A percentile compares a stretch with the other conserved stretches of the same genome.
Evolutionary conservation across 2,329 filamentous ascomycete species (phyloP).

Genomic region (Fusarium domesticum): DNA sequence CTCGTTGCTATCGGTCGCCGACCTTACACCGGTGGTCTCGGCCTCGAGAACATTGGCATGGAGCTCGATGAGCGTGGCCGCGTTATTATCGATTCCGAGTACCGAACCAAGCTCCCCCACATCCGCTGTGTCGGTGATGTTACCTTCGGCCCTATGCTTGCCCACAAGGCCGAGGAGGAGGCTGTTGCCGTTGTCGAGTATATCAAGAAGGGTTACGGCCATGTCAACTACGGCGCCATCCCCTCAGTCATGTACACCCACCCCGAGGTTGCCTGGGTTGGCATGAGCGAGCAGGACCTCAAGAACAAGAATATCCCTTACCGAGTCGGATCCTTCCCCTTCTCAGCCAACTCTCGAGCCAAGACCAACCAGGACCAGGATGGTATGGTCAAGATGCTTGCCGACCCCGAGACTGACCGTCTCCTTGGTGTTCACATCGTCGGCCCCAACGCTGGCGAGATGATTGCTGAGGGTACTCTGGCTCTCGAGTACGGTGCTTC

Average conservation of each 20-base stretch:
- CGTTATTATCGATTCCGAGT: slow-evolving; percentile 96
- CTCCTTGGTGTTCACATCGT: slow-evolving; percentile 96
- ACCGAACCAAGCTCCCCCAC: slow-evolving; percentile 95
- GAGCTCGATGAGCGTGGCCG: slow-evolving; percentile 91
- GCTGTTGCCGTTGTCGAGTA: slow-evolving; percentile 92
- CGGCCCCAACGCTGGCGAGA: slow-evolving; percentile 93
- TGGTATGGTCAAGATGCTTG: slow-evolving; percentile 94
- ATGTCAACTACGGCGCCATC: slow-evolving; percentile 98
- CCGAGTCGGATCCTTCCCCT: slow-evolving; percentile 91
- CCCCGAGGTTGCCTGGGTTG: slow-evolving; percentile 97
- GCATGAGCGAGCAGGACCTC: slow-evolving; percentile 93
- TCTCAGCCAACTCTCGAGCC: slow-evolving; percentile 95
- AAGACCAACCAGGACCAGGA: slow-evolving; percentile 99
- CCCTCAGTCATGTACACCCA: slow-evolving; percentile 99
- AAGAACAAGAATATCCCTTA: slow-evolving; percentile 89
- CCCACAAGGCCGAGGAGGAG: slow-evolving; percentile 99
- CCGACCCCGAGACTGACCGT: slow-evolving; percentile 93
- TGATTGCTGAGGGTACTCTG: slow-evolving; percentile 96
- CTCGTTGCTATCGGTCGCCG: slow-evolving; percentile 95
- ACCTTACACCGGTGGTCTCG: slow-evolving; percentile 88
- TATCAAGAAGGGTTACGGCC: slow-evolving; percentile 95
- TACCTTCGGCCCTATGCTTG: slow-evolving; percentile 98
- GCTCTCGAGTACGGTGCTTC: slow-evolving; percentile 96
- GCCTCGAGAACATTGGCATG: slow-evolving; percentile 88
- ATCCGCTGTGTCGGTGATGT: slow-evolving; percentile 95